phyloP scores from a whole-genome alignment of 139 green algal genomes.

The Monoraphidium neglectum region DNA sequence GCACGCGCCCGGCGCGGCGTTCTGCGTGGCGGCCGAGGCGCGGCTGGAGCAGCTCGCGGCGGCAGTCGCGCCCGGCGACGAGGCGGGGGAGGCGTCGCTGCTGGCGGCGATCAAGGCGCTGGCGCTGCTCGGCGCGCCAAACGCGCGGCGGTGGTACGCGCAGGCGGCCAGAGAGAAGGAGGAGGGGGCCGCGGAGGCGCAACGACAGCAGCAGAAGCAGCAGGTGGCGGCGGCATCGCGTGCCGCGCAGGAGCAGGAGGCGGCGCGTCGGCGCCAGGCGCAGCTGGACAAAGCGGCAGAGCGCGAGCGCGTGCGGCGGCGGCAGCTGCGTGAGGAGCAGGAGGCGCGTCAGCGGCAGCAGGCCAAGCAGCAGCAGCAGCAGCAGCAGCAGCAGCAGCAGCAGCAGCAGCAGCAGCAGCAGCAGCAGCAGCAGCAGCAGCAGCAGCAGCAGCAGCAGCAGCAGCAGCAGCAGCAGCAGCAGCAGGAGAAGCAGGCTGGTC shows the following conservation, averaged over 20 bases:
- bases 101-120: conserved; percentile 22
- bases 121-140: conserved; percentile 13
- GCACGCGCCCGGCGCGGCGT: neutral
- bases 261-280: neutral
- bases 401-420: conserved; percentile 19
- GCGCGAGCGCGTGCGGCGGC: too few species aligned
- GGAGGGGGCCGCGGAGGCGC: neutral
- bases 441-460: conserved; percentile 13
- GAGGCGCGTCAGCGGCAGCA: neutral
- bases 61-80: neutral
- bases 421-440: neutral
- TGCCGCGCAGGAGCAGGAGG: neutral
- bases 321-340: neutral
- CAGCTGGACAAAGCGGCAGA: neutral
- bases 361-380: neutral
- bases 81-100: neutral
- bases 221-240: too few species aligned
- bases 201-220: conserved; percentile 19
- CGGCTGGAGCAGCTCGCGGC: conserved; percentile 14
- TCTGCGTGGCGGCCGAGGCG: conserved; percentile 18
- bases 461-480: neutral
- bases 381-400: conserved; percentile 12
- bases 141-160: conserved; percentile 12
- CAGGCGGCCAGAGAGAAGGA: neutral
- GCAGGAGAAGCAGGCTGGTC: conserved; percentile 1